Base-by-base conservation (phyloP, 495 filamentous ascomycete species). In the Ramalina intermedia region DNA sequence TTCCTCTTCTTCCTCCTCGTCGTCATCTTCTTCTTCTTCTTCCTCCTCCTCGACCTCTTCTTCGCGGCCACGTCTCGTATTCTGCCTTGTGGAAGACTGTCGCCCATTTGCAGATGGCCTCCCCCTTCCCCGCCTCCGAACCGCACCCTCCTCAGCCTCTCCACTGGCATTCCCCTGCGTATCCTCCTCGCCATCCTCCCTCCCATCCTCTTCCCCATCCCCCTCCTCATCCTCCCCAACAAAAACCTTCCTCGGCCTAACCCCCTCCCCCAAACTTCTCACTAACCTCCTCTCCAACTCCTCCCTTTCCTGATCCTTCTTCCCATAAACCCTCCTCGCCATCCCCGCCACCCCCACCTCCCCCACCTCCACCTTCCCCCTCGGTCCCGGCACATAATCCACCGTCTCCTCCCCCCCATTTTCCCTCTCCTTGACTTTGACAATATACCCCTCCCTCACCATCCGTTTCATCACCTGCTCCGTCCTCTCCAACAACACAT, bases 341-440 rank as follows among this genome's bases (percentile, higher is more conserved):
- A 96, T 58, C 2, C 75, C 76, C 13, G 78, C 75, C 27, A 93
- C 80, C 13, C 80, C 83, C 27, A 75, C 70, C 46, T 76, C 75
- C 2, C 80, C 82, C 29, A 98, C 81, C 61, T 98, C 91, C 12
- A 85, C 68, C 66, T 85, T 95, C 13, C 87, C 91, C 33, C 91
- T 71, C 27, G 85, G 81, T 3, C 87, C 88, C 23, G 94, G 73
- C 50, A 82, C 75, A 67, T 80, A 94, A 44, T 82, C 84, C 9
- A 85, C 72, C 4, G 72, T 62, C 49, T 93, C 86, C 18, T 88
- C 84, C n/a, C 80, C 82, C 1, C 69, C 70, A 5, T 71, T 67
- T 33, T 75, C 74, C 59, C 70, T 68, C 46, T 88, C 83, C 42
- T 75, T 72, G n/a, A 79, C 71, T 49, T 76, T 83, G 23, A 84